These are phyloP conservation scores for Amoebophrya sp. DNA, from an alignment of 169 alveolate genomes.

Conservation along the genomic window DNA sequence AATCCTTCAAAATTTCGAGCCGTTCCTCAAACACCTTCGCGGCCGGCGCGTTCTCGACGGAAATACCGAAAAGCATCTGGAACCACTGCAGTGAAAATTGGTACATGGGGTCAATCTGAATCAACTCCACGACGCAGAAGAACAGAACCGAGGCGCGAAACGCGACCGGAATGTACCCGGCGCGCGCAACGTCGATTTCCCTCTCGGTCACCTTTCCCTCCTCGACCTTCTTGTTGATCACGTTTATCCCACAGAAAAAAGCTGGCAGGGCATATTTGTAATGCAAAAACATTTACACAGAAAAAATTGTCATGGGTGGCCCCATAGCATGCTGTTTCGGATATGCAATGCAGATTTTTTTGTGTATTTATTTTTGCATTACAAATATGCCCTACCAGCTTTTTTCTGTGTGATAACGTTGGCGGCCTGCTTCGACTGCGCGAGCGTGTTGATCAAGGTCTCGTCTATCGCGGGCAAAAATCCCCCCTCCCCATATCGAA, in stretches of 20 bases:
- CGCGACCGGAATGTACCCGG: constrained; percentile 79
- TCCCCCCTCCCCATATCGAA: too few relatives aligned
- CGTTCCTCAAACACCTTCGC: constrained; percentile 62
- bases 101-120: constrained; percentile 88
- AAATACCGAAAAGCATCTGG: constrained; percentile 72
- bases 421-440: constrained; percentile 77
- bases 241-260: too few relatives aligned
- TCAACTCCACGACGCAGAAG: constrained; percentile 81
- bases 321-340: too few relatives aligned
- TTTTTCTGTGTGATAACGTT: too few relatives aligned
- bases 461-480: constrained; percentile 49
- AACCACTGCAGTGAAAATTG: constrained; percentile 92
- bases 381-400: too few relatives aligned
- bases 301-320: too few relatives aligned
- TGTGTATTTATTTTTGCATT: too few relatives aligned
- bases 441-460: constrained; percentile 71
- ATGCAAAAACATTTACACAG: too few relatives aligned
- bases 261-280: too few relatives aligned
- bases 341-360: too few relatives aligned
- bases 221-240: constrained; percentile 72
- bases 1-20: constrained; percentile 65
- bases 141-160: constrained; percentile 74
- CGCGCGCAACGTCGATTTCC: constrained; percentile 83
- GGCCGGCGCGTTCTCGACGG: constrained; percentile 62
- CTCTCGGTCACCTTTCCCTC: constrained; percentile 58